These are phyloP conservation scores for Huntiella decipiens DNA, from an alignment of 2,329 filamentous ascomycete genomes.

Conservation along the genomic window DNA sequence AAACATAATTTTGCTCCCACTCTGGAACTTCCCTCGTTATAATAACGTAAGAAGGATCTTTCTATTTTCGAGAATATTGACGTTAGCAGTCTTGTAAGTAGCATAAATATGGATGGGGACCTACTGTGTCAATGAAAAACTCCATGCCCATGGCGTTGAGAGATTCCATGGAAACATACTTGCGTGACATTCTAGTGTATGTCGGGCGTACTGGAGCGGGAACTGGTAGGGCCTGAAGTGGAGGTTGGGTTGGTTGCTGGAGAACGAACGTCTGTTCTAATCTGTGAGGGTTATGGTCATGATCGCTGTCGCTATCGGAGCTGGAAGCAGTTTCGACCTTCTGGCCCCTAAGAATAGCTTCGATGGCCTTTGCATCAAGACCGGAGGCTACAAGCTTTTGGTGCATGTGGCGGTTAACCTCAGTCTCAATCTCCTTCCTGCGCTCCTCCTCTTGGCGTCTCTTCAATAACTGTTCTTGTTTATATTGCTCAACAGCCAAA, in stretches of 20 bases:
- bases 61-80: background rate
- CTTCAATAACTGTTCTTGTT: slow-evolving; percentile 29
- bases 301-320: background rate
- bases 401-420: slow-evolving; percentile 36
- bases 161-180: slow-evolving; percentile 43
- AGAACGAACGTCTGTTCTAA: background rate
- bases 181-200: slow-evolving; percentile 44
- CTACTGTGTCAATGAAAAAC: slow-evolving; percentile 37
- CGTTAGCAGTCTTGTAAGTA: no score
- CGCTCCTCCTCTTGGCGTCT: slow-evolving; percentile 27
- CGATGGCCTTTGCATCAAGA: slow-evolving; percentile 38
- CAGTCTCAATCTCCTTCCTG: slow-evolving; percentile 29
- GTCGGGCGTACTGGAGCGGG: slow-evolving; percentile 24
- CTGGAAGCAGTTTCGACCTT: slow-evolving; percentile 16
- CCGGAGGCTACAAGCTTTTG: slow-evolving; percentile 40
- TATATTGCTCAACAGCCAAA: slow-evolving; percentile 33
- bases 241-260: background rate
- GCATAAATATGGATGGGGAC: slow-evolving; percentile 12
- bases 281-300: background rate
- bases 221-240: background rate
- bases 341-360: slow-evolving; percentile 38
- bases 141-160: slow-evolving; percentile 35
- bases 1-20: slow-evolving; percentile 51
- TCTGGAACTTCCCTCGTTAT: slow-evolving; percentile 58
- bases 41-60: slow-evolving; percentile 50